These are phyloP conservation scores for Globisporangium spiculum DNA, from an alignment of 352 stramenopile genomes.

Conservation along the genomic window DNA sequence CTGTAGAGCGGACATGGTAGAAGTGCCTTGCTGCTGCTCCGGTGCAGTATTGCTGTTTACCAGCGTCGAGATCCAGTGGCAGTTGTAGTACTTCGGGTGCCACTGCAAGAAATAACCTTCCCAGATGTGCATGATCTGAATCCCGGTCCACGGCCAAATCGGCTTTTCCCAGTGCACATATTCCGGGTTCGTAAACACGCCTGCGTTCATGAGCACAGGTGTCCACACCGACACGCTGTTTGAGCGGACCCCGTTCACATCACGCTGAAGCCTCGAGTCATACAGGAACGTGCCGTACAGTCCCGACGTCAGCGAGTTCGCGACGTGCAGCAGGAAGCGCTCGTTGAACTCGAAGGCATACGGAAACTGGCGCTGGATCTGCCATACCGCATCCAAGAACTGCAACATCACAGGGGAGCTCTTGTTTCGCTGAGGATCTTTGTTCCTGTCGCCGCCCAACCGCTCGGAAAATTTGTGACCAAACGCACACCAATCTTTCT, in stretches of 20 bases:
- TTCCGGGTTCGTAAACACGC: conserved; percentile 44
- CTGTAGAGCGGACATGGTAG: background rate
- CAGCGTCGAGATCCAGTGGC: conserved; percentile 65
- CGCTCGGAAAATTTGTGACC: conserved; percentile 83
- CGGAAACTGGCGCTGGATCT: conserved; percentile 80
- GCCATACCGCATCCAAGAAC: conserved; percentile 83
- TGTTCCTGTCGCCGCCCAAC: conserved; percentile 62
- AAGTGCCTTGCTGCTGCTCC: conserved; percentile 10
- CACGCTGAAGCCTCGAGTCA: conserved; percentile 65
- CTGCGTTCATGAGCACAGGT: conserved; percentile 52
- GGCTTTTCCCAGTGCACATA: conserved; percentile 49
- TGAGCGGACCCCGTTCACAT: conserved; percentile 51
- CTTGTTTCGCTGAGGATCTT: conserved; percentile 74
- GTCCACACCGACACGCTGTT: conserved; percentile 80
- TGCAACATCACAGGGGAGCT: conserved; percentile 85
- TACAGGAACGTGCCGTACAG: conserved; percentile 85
- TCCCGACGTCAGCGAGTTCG: conserved; percentile 75
- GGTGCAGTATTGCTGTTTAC: conserved; percentile 17
- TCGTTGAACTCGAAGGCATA: conserved; percentile 87
- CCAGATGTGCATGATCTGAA: conserved; percentile 80
- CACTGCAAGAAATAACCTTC: conserved; percentile 86
- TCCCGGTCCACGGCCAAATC: conserved; percentile 80
- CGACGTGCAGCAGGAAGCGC: conserved; percentile 73
- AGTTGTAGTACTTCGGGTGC: conserved; percentile 82
- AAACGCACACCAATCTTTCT: conserved; percentile 88